Evolutionary conservation across 192 early-diverging fungal genomes (phyloP).

Genomic region (Rhizophagus sp.): DNA sequence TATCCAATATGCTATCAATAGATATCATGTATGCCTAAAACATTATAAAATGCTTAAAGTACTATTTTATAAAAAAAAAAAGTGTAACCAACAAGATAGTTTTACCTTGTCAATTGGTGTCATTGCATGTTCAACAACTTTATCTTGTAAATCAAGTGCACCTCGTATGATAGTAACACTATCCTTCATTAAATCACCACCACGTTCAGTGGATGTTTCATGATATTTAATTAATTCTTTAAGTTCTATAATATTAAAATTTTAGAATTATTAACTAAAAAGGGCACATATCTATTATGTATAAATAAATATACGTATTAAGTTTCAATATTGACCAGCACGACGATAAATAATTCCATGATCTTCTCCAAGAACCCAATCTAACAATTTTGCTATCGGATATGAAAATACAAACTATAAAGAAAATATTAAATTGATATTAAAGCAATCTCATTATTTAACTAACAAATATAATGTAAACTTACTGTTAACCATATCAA

Average conservation of each 20-base stretch:
- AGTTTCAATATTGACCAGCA: slow-evolving; percentile 39
- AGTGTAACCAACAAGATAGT: background rate
- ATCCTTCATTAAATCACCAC: slow-evolving; percentile 63
- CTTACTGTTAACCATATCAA: slow-evolving; percentile 51
- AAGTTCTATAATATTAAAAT: slow-evolving; percentile 40
- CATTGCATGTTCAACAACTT: slow-evolving; percentile 61
- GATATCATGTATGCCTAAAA: slow-evolving; percentile 19
- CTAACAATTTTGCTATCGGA: slow-evolving; percentile 85
- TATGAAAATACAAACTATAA: slow-evolving; percentile 66
- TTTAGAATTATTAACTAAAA: background rate
- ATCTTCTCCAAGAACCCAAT: slow-evolving; percentile 75
- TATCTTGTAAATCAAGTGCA: slow-evolving; percentile 65
- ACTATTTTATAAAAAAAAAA: background rate
- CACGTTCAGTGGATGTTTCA: slow-evolving; percentile 47
- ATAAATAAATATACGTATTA: background rate
- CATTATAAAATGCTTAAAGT: background rate
- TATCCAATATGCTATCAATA: slow-evolving; percentile 51
- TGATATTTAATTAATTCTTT: slow-evolving; percentile 66
- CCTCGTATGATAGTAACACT: slow-evolving; percentile 70
- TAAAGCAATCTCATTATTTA: background rate
- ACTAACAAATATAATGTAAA: background rate
- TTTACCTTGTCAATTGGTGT: slow-evolving; percentile 52
- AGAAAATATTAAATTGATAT: background rate
- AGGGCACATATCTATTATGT: too few species aligned
- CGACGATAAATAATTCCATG: slow-evolving; percentile 80